phyloP scores from a whole-genome alignment of 441 rosid genomes.

The Populus hybrid region DNA sequence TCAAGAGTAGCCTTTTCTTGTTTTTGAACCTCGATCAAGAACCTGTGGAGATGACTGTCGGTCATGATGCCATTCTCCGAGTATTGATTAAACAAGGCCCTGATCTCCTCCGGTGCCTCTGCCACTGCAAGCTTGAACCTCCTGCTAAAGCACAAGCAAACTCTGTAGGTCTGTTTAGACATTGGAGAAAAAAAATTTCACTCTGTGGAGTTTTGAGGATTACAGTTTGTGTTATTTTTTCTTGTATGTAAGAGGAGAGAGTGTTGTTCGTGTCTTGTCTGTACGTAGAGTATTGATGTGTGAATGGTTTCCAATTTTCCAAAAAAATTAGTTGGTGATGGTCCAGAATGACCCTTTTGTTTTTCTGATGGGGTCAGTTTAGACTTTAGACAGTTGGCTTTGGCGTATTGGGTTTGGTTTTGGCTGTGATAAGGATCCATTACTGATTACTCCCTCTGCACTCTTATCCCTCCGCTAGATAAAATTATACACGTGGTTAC shows the following conservation, averaged over 20 bases:
- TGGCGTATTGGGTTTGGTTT: background rate
- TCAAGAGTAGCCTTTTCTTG: constrained; percentile 57
- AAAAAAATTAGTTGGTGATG: background rate
- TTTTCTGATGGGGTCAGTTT: background rate
- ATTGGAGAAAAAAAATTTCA: constrained; percentile 19
- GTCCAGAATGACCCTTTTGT: background rate
- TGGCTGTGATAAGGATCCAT: background rate
- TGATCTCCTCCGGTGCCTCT: constrained; percentile 75
- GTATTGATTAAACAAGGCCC: constrained; percentile 48
- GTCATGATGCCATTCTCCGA: constrained; percentile 69
- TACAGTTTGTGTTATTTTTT: background rate
- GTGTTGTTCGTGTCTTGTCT: background rate
- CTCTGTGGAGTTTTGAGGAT: background rate
- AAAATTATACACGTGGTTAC: too few relatives aligned
- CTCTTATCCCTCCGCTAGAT: background rate
- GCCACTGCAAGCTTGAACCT: constrained; percentile 50
- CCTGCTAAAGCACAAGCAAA: constrained; percentile 76
- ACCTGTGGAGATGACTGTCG: constrained; percentile 53
- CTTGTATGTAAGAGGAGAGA: background rate
- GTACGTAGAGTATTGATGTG: background rate
- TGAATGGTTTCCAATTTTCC: background rate
- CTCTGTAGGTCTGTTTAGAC: constrained; percentile 81
- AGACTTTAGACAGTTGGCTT: background rate
- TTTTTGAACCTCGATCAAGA: constrained; percentile 61
- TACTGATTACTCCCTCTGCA: too few relatives aligned